Percentiles rank a stretch among this genome's conserved stretches.
phyloP scores from a whole-genome alignment of 2,329 filamentous ascomycete genomes.

The Biscogniauxia marginata region DNA sequence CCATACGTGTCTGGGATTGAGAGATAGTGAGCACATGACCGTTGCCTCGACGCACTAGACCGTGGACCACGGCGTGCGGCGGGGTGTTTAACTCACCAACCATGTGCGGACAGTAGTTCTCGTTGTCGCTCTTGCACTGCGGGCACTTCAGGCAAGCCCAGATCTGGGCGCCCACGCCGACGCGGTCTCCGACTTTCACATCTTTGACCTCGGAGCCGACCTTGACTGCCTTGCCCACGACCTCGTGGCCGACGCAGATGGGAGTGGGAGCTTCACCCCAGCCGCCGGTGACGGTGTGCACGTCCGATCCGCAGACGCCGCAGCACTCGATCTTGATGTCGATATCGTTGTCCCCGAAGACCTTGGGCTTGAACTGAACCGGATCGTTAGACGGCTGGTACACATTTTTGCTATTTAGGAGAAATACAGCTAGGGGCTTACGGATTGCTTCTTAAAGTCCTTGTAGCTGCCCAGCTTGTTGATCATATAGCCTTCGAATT shows the following conservation, averaged over 20 bases:
- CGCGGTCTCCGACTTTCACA: constrained; percentile 61
- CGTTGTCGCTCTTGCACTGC: constrained; percentile 46
- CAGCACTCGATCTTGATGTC: constrained; percentile 68
- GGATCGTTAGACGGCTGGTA: background rate
- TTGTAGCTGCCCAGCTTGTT: constrained; percentile 30
- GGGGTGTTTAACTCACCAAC: constrained; percentile 41
- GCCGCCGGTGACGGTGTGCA: constrained; percentile 39
- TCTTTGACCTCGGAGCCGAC: constrained; percentile 39
- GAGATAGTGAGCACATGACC: background rate
- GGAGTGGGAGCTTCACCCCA: constrained; percentile 36
- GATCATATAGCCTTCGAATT: constrained; percentile 34
- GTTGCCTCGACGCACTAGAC: too few species aligned
- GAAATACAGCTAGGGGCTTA: constrained; percentile 9
- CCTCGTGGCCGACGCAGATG: constrained; percentile 58
- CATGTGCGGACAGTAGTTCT: constrained; percentile 49
- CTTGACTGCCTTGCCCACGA: constrained; percentile 52
- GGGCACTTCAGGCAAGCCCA: constrained; percentile 53
- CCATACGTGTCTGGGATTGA: constrained; percentile 57
- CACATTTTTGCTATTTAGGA: too few species aligned
- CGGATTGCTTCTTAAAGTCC: constrained; percentile 32
- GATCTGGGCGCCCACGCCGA: constrained; percentile 62
- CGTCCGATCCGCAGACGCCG: constrained; percentile 56
- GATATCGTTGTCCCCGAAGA: constrained; percentile 54
- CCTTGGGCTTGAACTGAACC: constrained; percentile 31
- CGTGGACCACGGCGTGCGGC: too few species aligned